Base-by-base conservation (phyloP, 1,139 yeast genomes). In the Blastobotrys aristatus region DNA sequence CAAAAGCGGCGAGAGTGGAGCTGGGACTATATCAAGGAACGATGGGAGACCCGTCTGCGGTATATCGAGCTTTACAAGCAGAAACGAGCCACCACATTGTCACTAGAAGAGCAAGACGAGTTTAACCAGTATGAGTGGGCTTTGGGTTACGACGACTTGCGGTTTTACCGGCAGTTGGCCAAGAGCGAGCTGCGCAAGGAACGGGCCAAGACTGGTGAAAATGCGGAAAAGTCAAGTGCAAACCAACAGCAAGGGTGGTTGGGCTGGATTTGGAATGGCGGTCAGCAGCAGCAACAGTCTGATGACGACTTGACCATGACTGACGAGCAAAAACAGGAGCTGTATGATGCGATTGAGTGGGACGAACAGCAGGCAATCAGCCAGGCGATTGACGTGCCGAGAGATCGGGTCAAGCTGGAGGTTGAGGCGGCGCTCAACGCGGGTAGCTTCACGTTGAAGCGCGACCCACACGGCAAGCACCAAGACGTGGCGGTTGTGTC, bases 271-370 rank as follows among this genome's bases (percentile, higher is more conserved):
- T 68, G 72, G 72, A 53, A 62, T n/a, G 51, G 55, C 13, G 52
- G 13, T 41, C 51, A n/a, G 37, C 59, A 36, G 18, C 49, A 21
- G 49, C 57, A 8, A 2, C 62, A 60, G 7, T 66, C 65, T 11
- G 50, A 62, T 17, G 46, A 42, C n/a, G 54, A 50, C 10, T 63
- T 69, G 18, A 60, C 61, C n/a, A 68, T 72, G 59, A 71, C 75
- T 0, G 75, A 70, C 4, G 72, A 71, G 48, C 74, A 71, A 51
- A 59, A 69, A 31, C 61, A 88, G 61, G 98, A 94, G 48, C 73
- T 92, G 14, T 90, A 88, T 61, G 96, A 88, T 53, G 95, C 97
- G 0, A 92, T 94, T 54, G 99, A 90, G 53, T 90, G 84, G 68
- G 87, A 89, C 58, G 96, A 89, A 53, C 71, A 77, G 26, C 73